phyloP scores from a whole-genome alignment of 805 yeast genomes.

The Helenozyma baotianmanensis region DNA sequence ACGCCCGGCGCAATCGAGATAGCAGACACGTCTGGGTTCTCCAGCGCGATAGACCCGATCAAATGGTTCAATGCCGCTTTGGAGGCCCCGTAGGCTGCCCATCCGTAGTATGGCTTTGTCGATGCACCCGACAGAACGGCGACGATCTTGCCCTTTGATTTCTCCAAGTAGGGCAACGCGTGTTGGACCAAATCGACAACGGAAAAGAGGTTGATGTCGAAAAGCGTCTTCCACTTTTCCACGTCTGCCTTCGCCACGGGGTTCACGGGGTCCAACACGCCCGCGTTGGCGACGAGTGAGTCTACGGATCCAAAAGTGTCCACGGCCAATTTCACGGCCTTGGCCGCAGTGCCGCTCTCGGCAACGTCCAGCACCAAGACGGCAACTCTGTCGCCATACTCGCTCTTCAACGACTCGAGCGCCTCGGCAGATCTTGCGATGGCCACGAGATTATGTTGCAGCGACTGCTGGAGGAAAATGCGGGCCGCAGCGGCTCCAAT shows the following conservation, averaged over 20 bases:
- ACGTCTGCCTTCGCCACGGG: conserved; percentile 49
- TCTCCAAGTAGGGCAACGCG: conserved; percentile 55
- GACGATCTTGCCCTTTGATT: conserved; percentile 58
- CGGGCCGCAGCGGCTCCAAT: conserved; percentile 77
- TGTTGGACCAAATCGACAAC: conserved; percentile 54
- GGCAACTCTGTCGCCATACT: conserved; percentile 49
- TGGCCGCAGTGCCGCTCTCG: conserved; percentile 28
- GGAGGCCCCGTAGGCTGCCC: conserved; percentile 91
- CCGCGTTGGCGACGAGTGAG: conserved; percentile 74
- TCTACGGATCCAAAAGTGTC: conserved; percentile 53
- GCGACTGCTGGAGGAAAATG: conserved; percentile 34
- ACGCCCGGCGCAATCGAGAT: conserved; percentile 91
- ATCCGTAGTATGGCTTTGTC: conserved; percentile 53
- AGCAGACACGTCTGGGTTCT: conserved; percentile 54
- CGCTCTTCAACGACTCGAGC: conserved; percentile 37
- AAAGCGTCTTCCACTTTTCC: conserved; percentile 56
- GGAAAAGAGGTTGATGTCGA: conserved; percentile 76
- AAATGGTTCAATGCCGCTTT: conserved; percentile 89
- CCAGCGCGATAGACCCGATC: conserved; percentile 60
- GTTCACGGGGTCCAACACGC: conserved; percentile 74
- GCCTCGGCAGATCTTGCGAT: conserved; percentile 63
- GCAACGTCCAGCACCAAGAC: conserved; percentile 60
- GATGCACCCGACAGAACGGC: conserved; percentile 91
- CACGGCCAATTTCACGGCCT: conserved; percentile 43
- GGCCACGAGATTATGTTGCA: conserved; percentile 50